phyloP scores from a whole-genome alignment of 2,329 filamentous ascomycete genomes.

The Sphaerostilbella broomeana region DNA sequence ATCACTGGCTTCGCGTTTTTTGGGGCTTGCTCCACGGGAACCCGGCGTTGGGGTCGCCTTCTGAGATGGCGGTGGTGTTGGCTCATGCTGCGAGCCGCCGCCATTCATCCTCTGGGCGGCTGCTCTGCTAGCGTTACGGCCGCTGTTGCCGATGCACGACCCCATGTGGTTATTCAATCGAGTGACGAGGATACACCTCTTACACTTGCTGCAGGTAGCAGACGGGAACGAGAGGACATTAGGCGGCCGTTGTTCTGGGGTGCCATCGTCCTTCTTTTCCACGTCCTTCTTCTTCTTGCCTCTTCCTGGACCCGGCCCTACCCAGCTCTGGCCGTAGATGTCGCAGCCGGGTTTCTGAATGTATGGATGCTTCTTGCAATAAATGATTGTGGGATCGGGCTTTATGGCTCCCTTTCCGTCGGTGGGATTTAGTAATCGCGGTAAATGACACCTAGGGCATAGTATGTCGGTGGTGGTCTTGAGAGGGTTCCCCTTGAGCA shows the following conservation, averaged over 20 bases:
- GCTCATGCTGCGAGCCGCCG: slow-evolving; percentile 47
- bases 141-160: slow-evolving; percentile 60
- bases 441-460: slow-evolving; percentile 68
- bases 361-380: slow-evolving; percentile 75
- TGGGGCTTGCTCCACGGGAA: slow-evolving; percentile 48
- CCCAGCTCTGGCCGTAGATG: slow-evolving; percentile 77
- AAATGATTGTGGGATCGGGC: slow-evolving; percentile 61
- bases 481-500: slow-evolving; percentile 65
- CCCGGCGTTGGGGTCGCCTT: slow-evolving; percentile 53
- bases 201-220: slow-evolving; percentile 61
- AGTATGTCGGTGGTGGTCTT: slow-evolving; percentile 64
- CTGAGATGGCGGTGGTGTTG: slow-evolving; percentile 55
- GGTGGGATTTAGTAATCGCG: slow-evolving; percentile 64
- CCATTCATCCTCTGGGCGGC: slow-evolving; percentile 59
- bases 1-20: slow-evolving; percentile 51
- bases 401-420: slow-evolving; percentile 61
- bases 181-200: slow-evolving; percentile 58
- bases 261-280: slow-evolving; percentile 52
- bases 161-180: slow-evolving; percentile 63
- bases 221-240: slow-evolving; percentile 60
- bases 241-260: slow-evolving; percentile 49
- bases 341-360: slow-evolving; percentile 70
- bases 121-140: slow-evolving; percentile 54
- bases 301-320: slow-evolving; percentile 60
- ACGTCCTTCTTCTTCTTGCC: slow-evolving; percentile 77